phyloP scores from a whole-genome alignment of 768 basidiomycete genomes.

The Auriculariales sp. region DNA sequence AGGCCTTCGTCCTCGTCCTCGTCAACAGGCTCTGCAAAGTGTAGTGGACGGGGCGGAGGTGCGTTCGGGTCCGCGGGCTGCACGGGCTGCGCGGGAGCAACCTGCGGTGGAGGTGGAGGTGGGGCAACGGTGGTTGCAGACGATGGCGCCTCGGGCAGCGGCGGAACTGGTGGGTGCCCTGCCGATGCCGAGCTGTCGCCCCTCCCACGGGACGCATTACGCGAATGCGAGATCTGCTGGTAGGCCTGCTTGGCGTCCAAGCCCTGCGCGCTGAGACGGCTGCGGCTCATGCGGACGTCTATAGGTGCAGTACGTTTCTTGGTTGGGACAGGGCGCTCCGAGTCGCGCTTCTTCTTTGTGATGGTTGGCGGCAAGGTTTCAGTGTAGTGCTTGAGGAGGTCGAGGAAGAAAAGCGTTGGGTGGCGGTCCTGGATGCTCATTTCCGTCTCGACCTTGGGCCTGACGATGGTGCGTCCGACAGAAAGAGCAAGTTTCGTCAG shows the following conservation, averaged over 20 bases:
- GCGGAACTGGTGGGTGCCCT: conserved; percentile 13
- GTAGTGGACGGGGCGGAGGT: conserved; percentile 10
- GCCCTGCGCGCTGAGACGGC: conserved; percentile 49
- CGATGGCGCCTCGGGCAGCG: conserved; percentile 4
- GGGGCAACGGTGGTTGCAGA: not conserved
- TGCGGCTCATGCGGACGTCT: conserved; percentile 78
- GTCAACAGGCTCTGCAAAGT: conserved; percentile 10
- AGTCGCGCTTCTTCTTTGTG: conserved; percentile 72
- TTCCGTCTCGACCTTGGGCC: conserved; percentile 71
- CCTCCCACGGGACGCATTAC: conserved; percentile 2
- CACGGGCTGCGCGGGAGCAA: not conserved
- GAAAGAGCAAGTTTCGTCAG: conserved; percentile 79
- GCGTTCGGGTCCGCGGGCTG: conserved; percentile 11
- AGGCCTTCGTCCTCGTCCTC: not conserved
- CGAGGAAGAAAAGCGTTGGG: conserved; percentile 69
- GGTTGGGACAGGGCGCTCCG: conserved; percentile 68
- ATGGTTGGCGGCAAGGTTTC: conserved; percentile 70
- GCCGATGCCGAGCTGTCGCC: conserved; percentile 6
- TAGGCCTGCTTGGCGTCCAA: conserved; percentile 57
- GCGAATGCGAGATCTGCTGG: conserved; percentile 16
- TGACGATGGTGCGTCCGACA: conserved; percentile 64
- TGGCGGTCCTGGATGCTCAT: conserved; percentile 86
- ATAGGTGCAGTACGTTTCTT: conserved; percentile 78
- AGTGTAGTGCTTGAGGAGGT: conserved; percentile 64
- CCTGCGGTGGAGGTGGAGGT: not conserved